Base-by-base conservation (phyloP, 2,329 filamentous ascomycete genomes). In the Hypoxylon sp. region DNA sequence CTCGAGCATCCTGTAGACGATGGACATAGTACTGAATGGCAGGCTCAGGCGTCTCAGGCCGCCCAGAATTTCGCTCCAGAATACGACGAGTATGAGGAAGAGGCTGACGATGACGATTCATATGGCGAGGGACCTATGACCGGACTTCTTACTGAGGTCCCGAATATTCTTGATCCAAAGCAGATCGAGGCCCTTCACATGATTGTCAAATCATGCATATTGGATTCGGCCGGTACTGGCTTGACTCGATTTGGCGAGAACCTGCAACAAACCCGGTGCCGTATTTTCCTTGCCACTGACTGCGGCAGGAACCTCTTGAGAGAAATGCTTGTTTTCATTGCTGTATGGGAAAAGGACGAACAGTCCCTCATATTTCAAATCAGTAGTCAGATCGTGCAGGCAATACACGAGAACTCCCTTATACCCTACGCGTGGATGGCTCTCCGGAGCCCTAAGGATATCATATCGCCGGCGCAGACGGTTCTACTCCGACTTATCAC, bases 131-230 rank as follows among this genome's bases (percentile, higher is more conserved):
- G 93, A 2, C 91, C 93, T 22, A 86, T 93, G 77, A 92, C 93
- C 17, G 95, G 95, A 11, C 83, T 98, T 13, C 83, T 98, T 61
- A 98, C 95, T 0, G 95, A 98, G 78, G 94, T 98, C 11, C 95
- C 95, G 31, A 92, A 98, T 72, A 97, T 98, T 40, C 85, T 98
- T 31, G 95, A 97, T 48, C 95, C 95, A 0, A 95, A 94, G 62
- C 95, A 98, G 80, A 98, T 98, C 60, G 95, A 98, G 80, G 95
- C 96, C 5, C 83, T 98, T 59, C 95, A 97, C 61, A 97, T 98
- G 95, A 97, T 98, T 66, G 91, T 98, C 75, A 97, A 98, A 83
- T 95, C 93, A 13, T 97, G 95, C 69, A 97, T 98, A 59, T 89
- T 97, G 22, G 93, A 97, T 75, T 90, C 89, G n/a, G 85, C 89